A percentile compares a stretch with the other conserved stretches of the same genome.
Conservation (phyloP, 495 filamentous ascomycete genomes). For the Neurospora sp. region DNA sequence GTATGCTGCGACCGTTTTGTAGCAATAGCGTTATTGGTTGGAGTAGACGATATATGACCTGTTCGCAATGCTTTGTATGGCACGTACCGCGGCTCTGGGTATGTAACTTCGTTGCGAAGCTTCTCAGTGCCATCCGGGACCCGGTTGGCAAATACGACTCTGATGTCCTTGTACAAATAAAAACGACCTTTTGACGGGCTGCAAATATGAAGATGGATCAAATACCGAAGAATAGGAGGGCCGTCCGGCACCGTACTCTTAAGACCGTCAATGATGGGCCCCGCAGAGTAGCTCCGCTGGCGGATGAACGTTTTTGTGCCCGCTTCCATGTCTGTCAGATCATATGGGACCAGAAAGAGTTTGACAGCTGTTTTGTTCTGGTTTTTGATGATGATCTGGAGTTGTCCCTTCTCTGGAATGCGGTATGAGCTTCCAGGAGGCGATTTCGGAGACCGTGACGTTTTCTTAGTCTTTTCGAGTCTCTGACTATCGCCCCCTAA, state of each 20-base stretch:
- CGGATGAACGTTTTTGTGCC: constrained; percentile 95
- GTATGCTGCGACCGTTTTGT: not conserved
- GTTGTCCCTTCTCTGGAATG: constrained; percentile 87
- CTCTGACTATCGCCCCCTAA: constrained; percentile 28
- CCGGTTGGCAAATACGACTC: constrained; percentile 95
- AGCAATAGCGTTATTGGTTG: not conserved
- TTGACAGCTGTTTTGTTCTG: constrained; percentile 95
- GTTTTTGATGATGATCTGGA: constrained; percentile 96
- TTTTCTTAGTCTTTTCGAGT: constrained; percentile 43
- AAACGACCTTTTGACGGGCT: constrained; percentile 74
- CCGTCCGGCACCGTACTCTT: constrained; percentile 34
- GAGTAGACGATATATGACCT: not conserved
- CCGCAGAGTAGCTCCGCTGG: constrained; percentile 87
- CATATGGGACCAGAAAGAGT: constrained; percentile 89
- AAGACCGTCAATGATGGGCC: constrained; percentile 58
- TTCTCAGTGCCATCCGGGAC: constrained; percentile 96
- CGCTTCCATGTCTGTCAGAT: constrained; percentile 88
- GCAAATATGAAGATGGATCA: constrained; percentile 91
- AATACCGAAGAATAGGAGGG: constrained; percentile 68
- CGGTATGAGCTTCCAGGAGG: constrained; percentile 84
- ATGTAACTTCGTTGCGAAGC: constrained; percentile 80
- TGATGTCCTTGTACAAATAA: constrained; percentile 83
- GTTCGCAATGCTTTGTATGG: constrained; percentile 61
- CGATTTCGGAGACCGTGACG: constrained; percentile 58
- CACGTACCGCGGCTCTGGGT: constrained; percentile 79